Evolutionary conservation across 1,284 basidiomycete genomes (phyloP).

Genomic region (Pisolithus thermaeus): DNA sequence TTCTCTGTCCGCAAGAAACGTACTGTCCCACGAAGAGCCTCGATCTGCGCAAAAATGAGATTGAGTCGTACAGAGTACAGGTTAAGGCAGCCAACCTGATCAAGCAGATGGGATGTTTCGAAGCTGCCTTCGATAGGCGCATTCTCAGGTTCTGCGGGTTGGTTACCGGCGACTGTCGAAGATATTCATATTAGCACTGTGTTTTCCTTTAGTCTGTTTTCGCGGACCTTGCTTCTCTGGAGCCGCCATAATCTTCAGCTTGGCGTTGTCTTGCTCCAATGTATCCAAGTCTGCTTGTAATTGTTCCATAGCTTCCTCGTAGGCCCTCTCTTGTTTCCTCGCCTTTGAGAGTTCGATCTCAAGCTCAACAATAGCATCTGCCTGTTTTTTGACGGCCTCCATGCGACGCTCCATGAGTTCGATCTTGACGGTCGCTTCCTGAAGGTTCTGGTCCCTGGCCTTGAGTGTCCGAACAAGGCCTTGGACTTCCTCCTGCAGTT

Average conservation of each 20-base stretch:
- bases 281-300: slow-evolving; percentile 84
- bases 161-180: slow-evolving; percentile 39
- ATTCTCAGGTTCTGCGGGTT: slow-evolving; percentile 54
- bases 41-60: slow-evolving; percentile 53
- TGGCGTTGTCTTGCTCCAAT: slow-evolving; percentile 83
- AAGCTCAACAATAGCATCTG: slow-evolving; percentile 77
- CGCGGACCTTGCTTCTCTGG: slow-evolving; percentile 61
- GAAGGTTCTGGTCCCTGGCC: slow-evolving; percentile 81
- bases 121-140: slow-evolving; percentile 68
- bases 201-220: neutral
- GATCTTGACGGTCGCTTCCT: slow-evolving; percentile 89
- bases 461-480: slow-evolving; percentile 81
- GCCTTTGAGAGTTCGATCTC: slow-evolving; percentile 77
- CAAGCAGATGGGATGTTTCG: slow-evolving; percentile 79
- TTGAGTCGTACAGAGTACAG: neutral
- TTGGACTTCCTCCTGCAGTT: slow-evolving; percentile 86
- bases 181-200: neutral
- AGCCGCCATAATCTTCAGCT: slow-evolving; percentile 64
- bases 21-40: slow-evolving; percentile 84
- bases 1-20: slow-evolving; percentile 91
- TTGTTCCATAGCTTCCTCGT: slow-evolving; percentile 91
- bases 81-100: slow-evolving; percentile 53
- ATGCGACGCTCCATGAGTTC: slow-evolving; percentile 91
- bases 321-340: slow-evolving; percentile 81
- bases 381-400: slow-evolving; percentile 85